phyloP scores from a whole-genome alignment of 768 basidiomycete genomes.

The Kwoniella dejecticola region DNA sequence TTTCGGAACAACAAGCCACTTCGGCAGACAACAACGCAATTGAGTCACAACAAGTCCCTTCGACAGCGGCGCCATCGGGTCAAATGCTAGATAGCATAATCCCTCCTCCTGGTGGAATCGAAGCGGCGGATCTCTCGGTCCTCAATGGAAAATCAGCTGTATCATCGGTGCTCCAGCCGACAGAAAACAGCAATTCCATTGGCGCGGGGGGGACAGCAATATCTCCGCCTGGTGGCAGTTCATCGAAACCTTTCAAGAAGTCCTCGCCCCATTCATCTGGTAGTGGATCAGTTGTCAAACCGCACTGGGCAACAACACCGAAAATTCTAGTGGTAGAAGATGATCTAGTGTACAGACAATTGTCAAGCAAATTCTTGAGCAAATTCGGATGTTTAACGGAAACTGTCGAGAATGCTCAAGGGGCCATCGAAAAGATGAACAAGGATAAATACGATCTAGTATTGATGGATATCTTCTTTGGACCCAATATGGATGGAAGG shows the following conservation, averaged over 20 bases:
- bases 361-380: constrained; percentile 90
- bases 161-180: neutral
- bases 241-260: constrained; percentile 5
- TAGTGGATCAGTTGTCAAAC: constrained; percentile 4
- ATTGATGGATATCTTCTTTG: constrained; percentile 94
- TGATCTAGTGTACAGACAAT: constrained; percentile 82
- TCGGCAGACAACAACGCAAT: neutral
- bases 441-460: constrained; percentile 93
- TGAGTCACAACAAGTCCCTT: neutral
- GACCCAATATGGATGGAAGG: constrained; percentile 57
- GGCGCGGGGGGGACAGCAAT: neutral
- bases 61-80: neutral
- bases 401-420: constrained; percentile 88
- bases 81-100: constrained; percentile 1
- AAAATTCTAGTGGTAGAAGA: constrained; percentile 92
- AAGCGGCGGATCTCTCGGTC: constrained; percentile 6
- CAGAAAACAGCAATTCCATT: neutral
- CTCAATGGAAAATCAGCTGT: constrained; percentile 16
- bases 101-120: constrained; percentile 12
- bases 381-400: constrained; percentile 94
- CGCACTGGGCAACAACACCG: constrained; percentile 61
- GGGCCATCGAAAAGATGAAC: constrained; percentile 95
- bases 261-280: neutral
- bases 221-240: neutral
- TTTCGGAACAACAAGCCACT: constrained; percentile 7